These are phyloP conservation scores for Hygrocybe punicea DNA, from an alignment of 768 basidiomycete genomes.

Conservation along the genomic window DNA sequence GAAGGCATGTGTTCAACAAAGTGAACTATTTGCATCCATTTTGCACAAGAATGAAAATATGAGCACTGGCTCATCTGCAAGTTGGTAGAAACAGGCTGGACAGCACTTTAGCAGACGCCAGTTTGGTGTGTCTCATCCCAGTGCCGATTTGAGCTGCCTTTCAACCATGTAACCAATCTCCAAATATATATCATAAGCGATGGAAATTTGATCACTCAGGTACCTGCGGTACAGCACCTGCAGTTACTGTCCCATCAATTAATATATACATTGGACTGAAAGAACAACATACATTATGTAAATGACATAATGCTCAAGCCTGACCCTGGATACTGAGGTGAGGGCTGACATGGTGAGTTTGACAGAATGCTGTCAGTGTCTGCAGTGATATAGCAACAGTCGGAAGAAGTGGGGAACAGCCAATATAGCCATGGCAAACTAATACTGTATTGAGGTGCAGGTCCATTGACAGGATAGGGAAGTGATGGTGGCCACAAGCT, in stretches of 20 bases:
- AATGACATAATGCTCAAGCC: constrained; percentile 26
- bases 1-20: not conserved
- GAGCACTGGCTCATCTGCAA: not conserved
- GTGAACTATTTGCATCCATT: not conserved
- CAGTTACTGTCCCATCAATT: not conserved
- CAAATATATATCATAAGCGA: constrained; percentile 26
- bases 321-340: constrained; percentile 27
- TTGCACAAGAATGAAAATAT: not conserved
- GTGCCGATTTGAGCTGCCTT: constrained; percentile 11
- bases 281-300: constrained; percentile 18
- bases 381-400: constrained; percentile 15
- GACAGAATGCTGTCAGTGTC: constrained; percentile 23
- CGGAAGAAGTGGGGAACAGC: constrained; percentile 20
- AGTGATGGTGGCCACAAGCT: too few relatives aligned
- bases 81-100: constrained; percentile 27
- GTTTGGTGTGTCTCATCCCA: constrained; percentile 20
- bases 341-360: constrained; percentile 19
- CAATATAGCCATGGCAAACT: constrained; percentile 22
- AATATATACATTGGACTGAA: not conserved
- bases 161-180: constrained; percentile 10
- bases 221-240: constrained; percentile 13
- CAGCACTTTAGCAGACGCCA: constrained; percentile 28
- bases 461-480: not conserved
- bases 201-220: constrained; percentile 21
- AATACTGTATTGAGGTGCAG: not conserved